Base-by-base conservation (phyloP, 2,329 filamentous ascomycete genomes). In the Aspergillus pseudonomiae region DNA sequence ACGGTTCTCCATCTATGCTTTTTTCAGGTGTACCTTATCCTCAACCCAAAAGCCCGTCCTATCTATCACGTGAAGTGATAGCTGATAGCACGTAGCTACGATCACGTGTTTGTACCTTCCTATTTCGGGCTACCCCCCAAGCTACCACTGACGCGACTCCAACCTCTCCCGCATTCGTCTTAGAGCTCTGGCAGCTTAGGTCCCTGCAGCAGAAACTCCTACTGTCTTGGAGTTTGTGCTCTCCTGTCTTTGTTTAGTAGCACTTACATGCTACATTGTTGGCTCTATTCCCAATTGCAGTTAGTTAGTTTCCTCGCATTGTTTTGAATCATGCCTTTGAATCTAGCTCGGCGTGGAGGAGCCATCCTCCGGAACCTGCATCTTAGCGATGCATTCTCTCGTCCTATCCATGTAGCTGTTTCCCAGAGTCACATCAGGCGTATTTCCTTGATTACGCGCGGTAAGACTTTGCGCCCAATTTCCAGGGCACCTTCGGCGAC, bases 141-240 rank as follows among this genome's bases (percentile, higher is more conserved):
- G 72, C 68, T 68, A 64, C 16, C 50, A 41, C 16, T 60, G 53
- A 64, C 63, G 65, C 63, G 65, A 66, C 66, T 67, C 69, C 71
- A 71, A 62, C 64, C 70, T 68, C 69, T 68, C 69, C 73, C 67
- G 73, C 65, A 72, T 76, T 72, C 73, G 65, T 71, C 67, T 72
- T 45, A 57, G 70, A 71, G 60, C 58, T 67, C 64, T 57, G 59
- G 55, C 50, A 50, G 50, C 48, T 52, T 48, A 64, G 62, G 62
- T 54, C 58, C 66, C 62, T 67, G 59, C 60, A 58, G 46, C 32
- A 39, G 52, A 55, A 36, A 21, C 52, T 55, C 30, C 16, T 55
- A 26, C 19, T 53, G 14, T 9, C 36, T 6, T 36, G n/a, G 12
- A 39, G 11, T 1, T n/a, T 11, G n/a, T 14, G 9, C 52, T 26